Percentiles rank a stretch among this genome's conserved stretches.
These are phyloP conservation scores for Colletotrichum sp. DNA, from an alignment of 2,329 filamentous ascomycete species.

Conservation along the genomic window DNA sequence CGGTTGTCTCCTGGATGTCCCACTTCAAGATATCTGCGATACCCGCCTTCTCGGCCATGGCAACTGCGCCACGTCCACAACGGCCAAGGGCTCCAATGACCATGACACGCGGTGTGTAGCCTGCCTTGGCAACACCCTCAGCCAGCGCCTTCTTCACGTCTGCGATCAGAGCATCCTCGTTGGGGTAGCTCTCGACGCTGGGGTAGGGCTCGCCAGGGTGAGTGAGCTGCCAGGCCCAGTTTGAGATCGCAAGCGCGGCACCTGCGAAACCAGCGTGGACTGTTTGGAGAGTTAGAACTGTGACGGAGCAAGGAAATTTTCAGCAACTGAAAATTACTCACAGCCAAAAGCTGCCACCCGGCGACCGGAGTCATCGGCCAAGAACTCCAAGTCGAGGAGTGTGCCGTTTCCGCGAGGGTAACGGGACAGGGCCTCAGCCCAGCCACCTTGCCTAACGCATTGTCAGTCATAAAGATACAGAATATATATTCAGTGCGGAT, in stretches of 20 bases:
- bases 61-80: conserved; percentile 84
- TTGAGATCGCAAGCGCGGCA: conserved; percentile 75
- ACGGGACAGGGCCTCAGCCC: conserved; percentile 79
- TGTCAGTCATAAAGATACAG: not conserved
- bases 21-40: conserved; percentile 61
- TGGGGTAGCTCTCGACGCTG: conserved; percentile 71
- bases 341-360: conserved; percentile 75
- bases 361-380: conserved; percentile 72
- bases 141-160: conserved; percentile 77
- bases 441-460: conserved; percentile 64
- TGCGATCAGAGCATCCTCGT: conserved; percentile 74
- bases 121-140: conserved; percentile 69
- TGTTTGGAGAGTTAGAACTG: not conserved
- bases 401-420: conserved; percentile 79
- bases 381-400: conserved; percentile 87
- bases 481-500: not conserved
- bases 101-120: conserved; percentile 74
- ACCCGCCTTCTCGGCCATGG: conserved; percentile 78
- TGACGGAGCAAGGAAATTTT: not conserved
- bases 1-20: conserved; percentile 80
- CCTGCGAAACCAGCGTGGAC: conserved; percentile 76
- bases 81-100: conserved; percentile 86
- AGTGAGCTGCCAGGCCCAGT: conserved; percentile 83
- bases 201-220: conserved; percentile 73
- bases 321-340: not conserved